These are phyloP conservation scores for Blastosporella zonata DNA, from an alignment of 1,284 basidiomycete species.

Conservation along the genomic window DNA sequence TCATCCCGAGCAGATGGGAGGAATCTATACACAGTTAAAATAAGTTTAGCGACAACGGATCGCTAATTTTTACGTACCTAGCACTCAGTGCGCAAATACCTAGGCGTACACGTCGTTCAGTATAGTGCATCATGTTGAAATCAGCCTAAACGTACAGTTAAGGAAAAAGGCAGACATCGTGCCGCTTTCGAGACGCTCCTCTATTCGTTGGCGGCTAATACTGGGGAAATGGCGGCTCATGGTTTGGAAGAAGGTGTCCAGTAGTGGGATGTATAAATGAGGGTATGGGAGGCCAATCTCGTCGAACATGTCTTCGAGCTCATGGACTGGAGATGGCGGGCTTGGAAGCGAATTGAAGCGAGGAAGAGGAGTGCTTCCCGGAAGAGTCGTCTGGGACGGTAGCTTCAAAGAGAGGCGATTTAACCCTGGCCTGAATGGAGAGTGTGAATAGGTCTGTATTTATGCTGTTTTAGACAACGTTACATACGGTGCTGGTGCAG, in stretches of 20 bases:
- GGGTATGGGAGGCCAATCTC: conserved; percentile 14
- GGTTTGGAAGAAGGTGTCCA: conserved; percentile 16
- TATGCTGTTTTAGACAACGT: neutral
- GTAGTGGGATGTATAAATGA: conserved; percentile 13
- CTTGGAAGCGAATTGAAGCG: conserved; percentile 4
- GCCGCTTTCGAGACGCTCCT: conserved; percentile 13
- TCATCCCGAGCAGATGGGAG: conserved; percentile 16
- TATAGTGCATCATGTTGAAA: neutral
- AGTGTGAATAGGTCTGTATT: neutral
- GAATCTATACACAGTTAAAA: conserved; percentile 6
- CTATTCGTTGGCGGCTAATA: conserved; percentile 15
- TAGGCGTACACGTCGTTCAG: neutral
- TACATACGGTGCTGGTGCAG: neutral
- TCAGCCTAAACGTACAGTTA: conserved; percentile 8
- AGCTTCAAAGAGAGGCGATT: conserved; percentile 10
- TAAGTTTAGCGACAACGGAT: neutral
- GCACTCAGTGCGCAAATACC: conserved; percentile 16
- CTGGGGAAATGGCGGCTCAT: conserved; percentile 17
- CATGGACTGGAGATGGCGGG: conserved; percentile 5
- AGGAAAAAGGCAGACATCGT: conserved; percentile 18
- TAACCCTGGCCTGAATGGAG: conserved; percentile 7
- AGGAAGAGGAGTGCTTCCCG: neutral
- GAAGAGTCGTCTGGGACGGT: neutral
- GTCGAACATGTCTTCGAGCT: conserved; percentile 15
- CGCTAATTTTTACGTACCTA: conserved; percentile 4